Conservation (phyloP, 768 basidiomycete species). For the Auriscalpium microsporum region DNA sequence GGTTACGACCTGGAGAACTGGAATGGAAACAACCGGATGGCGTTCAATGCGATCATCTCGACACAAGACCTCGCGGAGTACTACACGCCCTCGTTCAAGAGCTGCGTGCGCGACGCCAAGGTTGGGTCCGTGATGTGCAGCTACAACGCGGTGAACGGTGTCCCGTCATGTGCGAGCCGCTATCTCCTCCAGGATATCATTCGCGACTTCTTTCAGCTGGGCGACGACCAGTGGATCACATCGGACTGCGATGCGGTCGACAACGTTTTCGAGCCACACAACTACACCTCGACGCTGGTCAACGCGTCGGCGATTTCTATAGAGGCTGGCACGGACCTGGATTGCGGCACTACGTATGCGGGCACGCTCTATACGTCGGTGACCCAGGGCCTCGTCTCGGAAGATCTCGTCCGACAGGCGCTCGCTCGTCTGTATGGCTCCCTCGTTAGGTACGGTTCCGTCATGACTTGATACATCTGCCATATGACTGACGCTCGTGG, state of each 20-base stretch:
- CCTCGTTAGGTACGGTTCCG: constrained; percentile 36
- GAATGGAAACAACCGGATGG: constrained; percentile 39
- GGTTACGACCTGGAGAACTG: constrained; percentile 52
- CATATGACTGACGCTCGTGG: neutral
- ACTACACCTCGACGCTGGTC: constrained; percentile 35
- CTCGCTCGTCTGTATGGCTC: constrained; percentile 42
- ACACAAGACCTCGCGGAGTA: constrained; percentile 48
- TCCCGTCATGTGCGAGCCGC: constrained; percentile 45
- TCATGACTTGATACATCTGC: neutral
- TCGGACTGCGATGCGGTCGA: constrained; percentile 48
- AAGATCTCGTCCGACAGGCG: constrained; percentile 35
- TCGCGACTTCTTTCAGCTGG: constrained; percentile 32
- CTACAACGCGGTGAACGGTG: constrained; percentile 53
- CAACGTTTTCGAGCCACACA: constrained; percentile 45
- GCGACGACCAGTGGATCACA: constrained; percentile 45
- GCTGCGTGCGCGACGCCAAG: constrained; percentile 50
- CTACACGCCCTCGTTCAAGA: constrained; percentile 48
- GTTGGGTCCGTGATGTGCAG: constrained; percentile 54
- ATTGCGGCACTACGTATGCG: constrained; percentile 44
- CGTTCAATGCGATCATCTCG: constrained; percentile 45
- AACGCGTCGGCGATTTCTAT: constrained; percentile 42
- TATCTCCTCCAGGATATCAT: constrained; percentile 45
- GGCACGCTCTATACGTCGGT: constrained; percentile 38
- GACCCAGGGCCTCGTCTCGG: constrained; percentile 37
- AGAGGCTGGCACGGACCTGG: constrained; percentile 46